Evolutionary conservation across 495 filamentous ascomycete species (phyloP).

Genomic region (Penicillium soppii): DNA sequence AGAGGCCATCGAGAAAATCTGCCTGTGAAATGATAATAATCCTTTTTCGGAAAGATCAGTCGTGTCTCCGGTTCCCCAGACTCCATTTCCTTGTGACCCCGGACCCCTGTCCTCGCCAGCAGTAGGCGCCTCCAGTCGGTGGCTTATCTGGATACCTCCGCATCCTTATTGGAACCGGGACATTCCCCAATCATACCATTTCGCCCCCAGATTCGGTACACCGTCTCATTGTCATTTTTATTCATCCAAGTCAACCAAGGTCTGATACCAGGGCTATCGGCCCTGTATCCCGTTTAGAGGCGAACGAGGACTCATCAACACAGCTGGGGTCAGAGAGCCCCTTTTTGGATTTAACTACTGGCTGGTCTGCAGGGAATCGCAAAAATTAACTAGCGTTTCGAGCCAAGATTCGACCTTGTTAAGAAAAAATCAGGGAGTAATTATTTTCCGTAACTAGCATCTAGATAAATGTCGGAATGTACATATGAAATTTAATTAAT

Average conservation of each 20-base stretch:
- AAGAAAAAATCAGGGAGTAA: not conserved
- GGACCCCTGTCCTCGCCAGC: conserved; percentile 10
- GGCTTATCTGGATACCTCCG: conserved; percentile 23
- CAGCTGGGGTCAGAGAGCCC: not conserved
- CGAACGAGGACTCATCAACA: not conserved
- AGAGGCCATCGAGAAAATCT: not conserved
- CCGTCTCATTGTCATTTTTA: conserved; percentile 1
- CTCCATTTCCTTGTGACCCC: conserved; percentile 19
- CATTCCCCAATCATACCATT: conserved; percentile 22
- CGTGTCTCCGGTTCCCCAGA: conserved; percentile 16
- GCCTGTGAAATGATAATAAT: not conserved
- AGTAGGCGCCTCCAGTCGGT: conserved; percentile 14
- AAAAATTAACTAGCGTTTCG: not conserved
- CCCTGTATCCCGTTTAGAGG: conserved; percentile 13
- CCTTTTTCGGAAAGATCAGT: conserved; percentile 8
- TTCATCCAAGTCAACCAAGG: conserved; percentile 12
- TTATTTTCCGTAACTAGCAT: not conserved
- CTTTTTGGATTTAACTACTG: not conserved
- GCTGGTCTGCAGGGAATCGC: not conserved
- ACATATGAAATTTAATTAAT: not conserved
- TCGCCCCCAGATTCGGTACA: not conserved
- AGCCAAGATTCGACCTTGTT: not conserved
- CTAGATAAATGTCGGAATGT: not conserved
- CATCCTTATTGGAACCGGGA: conserved; percentile 25
- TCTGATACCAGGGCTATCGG: conserved; percentile 18